Percentiles rank a stretch among this genome's conserved stretches.
Conservation (phyloP, 306 rosid species). For the Mimosa pudica region DNA sequence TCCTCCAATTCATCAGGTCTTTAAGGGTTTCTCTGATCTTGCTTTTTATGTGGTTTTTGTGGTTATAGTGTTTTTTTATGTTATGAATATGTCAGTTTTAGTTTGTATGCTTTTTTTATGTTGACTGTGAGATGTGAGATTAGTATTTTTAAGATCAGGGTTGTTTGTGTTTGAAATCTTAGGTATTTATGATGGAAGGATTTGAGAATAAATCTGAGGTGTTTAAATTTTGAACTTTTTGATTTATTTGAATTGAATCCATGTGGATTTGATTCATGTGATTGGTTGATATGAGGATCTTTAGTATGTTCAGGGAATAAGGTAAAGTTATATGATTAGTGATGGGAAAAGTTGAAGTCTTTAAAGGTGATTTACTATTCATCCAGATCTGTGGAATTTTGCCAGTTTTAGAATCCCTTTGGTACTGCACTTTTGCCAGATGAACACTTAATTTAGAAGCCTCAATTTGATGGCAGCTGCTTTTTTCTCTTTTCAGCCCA, state of each 20-base stretch:
- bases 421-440: not conserved
- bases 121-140: not conserved
- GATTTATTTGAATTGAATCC: conserved; percentile 23
- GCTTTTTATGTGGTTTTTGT: conserved; percentile 14
- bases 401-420: not conserved
- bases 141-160: not conserved
- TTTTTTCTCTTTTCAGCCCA: conserved; percentile 4
- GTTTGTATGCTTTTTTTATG: not conserved
- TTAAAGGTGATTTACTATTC: not conserved
- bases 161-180: not conserved
- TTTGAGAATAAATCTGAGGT: conserved; percentile 12
- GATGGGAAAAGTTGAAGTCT: not conserved
- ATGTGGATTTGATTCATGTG: not conserved
- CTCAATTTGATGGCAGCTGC: conserved; percentile 7
- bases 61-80: not conserved
- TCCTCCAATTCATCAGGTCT: conserved; percentile 76
- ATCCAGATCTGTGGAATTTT: conserved; percentile 2
- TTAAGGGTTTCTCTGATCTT: conserved; percentile 27
- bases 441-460: conserved; percentile 1
- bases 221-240: conserved; percentile 15
- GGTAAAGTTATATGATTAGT: not conserved
- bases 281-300: not conserved
- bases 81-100: not conserved
- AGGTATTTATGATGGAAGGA: not conserved
- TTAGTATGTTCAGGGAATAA: not conserved